Evolutionary conservation across 75 land plant genomes (phyloP), one percentile per base, ranked within the genome.

Genomic region (Selaginella moellendorffii): DNA sequence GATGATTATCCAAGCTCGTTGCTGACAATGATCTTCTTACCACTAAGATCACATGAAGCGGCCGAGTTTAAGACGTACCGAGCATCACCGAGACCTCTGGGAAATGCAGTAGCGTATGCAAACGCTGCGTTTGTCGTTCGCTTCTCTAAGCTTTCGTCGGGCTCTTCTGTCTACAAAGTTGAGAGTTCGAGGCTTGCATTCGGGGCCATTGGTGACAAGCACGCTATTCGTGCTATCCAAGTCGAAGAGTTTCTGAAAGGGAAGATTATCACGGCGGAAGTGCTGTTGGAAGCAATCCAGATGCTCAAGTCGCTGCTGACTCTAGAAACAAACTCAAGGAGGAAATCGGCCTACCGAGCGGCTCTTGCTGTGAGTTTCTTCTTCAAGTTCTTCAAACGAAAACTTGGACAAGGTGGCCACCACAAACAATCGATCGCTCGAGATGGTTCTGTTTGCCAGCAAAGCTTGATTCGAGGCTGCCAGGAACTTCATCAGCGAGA

Each of bases 181-280:
- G 62, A 81, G 22, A 56, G 26, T 18, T 36, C 72, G 28, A 73
- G 29, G 27, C 70, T 91, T 64, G 93, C 81, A 61, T 87, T 91
- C 67, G 97, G 97, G 64, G 95, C 93, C n/a, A 87, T 71, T 71
- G 97, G 97, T 21, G 68, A 64, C n/a, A 65, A 63, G 27, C 95
- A 85, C 78, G 84, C 97, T n/a, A 78, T 76, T 9, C 74, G 97
- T 30, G 97, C 85, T 22, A 59, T 63, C 22, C 79, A 68, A 24
- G 80, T 81, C 42, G 97, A 92, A 63, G 64, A 76, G n/a, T 75
- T 79, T 68, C 63, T 92, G 10, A 26, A 21, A 51, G 79, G 82
- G 26, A 88, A 85, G 64, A 10, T 61, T 14, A 25, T 85, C 5
- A 76, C 65, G 24, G n/a, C 71, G 14, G 63, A 25, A 46, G 54